Evolutionary conservation across 2,329 filamentous ascomycete genomes (phyloP).

Genomic region (Apiospora rasikravindrae): DNA sequence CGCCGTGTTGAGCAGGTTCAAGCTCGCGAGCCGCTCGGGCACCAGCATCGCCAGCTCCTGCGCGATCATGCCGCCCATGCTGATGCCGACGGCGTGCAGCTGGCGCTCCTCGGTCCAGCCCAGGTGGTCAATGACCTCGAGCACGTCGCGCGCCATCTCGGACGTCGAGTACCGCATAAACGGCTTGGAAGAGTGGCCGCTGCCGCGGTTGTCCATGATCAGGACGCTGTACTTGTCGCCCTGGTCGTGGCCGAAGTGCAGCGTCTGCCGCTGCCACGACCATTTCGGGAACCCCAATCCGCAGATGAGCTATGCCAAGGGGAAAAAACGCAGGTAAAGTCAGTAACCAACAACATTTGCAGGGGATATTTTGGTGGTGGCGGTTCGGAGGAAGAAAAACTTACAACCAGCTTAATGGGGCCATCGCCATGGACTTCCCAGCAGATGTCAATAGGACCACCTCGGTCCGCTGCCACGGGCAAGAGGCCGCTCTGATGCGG

Average conservation of each 20-base stretch:
- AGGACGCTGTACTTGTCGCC: conserved; percentile 73
- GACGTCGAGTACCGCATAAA: conserved; percentile 78
- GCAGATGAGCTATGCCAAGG: conserved; percentile 70
- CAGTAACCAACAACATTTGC: not conserved
- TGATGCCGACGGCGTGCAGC: conserved; percentile 76
- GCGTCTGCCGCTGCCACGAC: conserved; percentile 83
- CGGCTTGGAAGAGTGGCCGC: conserved; percentile 81
- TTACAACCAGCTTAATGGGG: conserved; percentile 73
- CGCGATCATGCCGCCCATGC: conserved; percentile 90
- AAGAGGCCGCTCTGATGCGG: conserved; percentile 66
- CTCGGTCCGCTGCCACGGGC: conserved; percentile 70
- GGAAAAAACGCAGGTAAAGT: not conserved
- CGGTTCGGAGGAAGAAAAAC: conserved; percentile 40
- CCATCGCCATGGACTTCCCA: conserved; percentile 84
- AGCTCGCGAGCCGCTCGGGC: conserved; percentile 57
- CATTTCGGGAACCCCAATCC: conserved; percentile 73
- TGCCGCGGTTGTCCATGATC: conserved; percentile 83
- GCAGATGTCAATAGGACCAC: conserved; percentile 76
- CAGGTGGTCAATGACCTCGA: conserved; percentile 70
- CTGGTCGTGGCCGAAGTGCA: conserved; percentile 78
- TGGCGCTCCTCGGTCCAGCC: conserved; percentile 64
- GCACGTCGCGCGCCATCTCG: conserved; percentile 80
- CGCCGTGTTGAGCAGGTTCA: conserved; percentile 67
- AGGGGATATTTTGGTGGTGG: not conserved
- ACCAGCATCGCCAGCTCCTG: conserved; percentile 73